A percentile compares a stretch with the other conserved stretches of the same genome.
phyloP scores from a whole-genome alignment of 179 eudicot genomes.

The Beta lomatogona region DNA sequence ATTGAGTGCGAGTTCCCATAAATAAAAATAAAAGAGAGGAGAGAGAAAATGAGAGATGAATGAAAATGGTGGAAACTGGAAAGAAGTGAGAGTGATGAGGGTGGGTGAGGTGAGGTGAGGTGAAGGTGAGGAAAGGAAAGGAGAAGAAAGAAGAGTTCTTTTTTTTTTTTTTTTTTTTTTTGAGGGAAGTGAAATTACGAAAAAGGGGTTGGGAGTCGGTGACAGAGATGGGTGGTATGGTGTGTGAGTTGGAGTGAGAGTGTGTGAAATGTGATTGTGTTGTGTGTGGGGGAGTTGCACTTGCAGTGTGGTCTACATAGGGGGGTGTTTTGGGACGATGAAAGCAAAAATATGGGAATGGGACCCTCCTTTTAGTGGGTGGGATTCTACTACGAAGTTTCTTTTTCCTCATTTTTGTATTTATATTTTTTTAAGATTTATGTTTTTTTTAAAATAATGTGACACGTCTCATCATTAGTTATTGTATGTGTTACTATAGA shows the following conservation, averaged over 20 bases:
- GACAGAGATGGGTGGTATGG: not conserved
- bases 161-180: not conserved
- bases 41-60: not conserved
- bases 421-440: not conserved
- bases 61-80: not conserved
- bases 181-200: not conserved
- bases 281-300: not conserved
- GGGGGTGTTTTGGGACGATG: conserved; percentile 3
- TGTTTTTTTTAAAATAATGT: too few relatives aligned
- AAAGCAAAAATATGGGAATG: not conserved
- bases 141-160: too few relatives aligned
- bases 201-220: conserved; percentile 14
- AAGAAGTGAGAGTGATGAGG: not conserved
- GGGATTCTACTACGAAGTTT: conserved; percentile 18
- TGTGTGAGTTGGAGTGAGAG: not conserved
- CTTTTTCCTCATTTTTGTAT: not conserved
- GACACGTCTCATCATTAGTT: too few relatives aligned
- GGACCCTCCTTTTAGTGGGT: not conserved
- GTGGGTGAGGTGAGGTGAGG: not conserved
- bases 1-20: conserved; percentile 59
- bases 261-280: too few relatives aligned
- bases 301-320: not conserved
- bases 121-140: not conserved
- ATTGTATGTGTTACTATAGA: too few relatives aligned
- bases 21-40: not conserved